phyloP scores from a whole-genome alignment of 148 eudicot genomes.

The Silene uniflora region DNA sequence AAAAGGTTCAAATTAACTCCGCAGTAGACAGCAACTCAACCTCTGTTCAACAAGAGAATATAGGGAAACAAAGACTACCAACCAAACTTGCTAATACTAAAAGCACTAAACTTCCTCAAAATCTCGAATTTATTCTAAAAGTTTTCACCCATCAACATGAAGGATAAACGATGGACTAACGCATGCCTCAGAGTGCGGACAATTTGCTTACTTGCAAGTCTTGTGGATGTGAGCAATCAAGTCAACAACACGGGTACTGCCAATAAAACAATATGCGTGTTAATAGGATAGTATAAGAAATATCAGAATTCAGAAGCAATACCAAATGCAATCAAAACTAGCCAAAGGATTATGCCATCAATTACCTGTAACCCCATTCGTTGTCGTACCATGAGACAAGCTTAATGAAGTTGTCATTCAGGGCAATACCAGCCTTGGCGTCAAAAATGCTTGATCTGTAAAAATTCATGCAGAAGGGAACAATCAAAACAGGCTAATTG shows the following conservation, averaged over 20 bases:
- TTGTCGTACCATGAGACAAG: constrained; percentile 92
- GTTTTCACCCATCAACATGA: neutral
- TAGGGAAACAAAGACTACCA: too few species aligned
- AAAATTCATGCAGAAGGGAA: neutral
- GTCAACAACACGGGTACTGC: constrained; percentile 81
- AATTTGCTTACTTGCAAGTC: constrained; percentile 26
- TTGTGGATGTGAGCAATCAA: constrained; percentile 60
- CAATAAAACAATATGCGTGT: neutral
- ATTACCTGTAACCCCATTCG: constrained; percentile 94
- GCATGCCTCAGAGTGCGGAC: neutral
- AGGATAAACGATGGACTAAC: neutral
- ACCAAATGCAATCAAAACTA: too few species aligned
- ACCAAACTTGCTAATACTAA: neutral
- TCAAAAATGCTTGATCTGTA: constrained; percentile 88
- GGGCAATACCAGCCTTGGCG: constrained; percentile 91
- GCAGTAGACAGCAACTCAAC: neutral
- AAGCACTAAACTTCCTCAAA: neutral
- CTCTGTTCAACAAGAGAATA: neutral
- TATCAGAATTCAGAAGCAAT: neutral
- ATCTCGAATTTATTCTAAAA: neutral
- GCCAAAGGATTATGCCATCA: neutral
- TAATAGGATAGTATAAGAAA: neutral
- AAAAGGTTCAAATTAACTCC: too few species aligned
- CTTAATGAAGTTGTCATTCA: constrained; percentile 68
- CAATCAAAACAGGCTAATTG: neutral